A percentile compares a stretch with the other conserved stretches of the same genome.
Evolutionary conservation across 2,329 filamentous ascomycete species (phyloP).

Genomic region (Elsinoe fawcettii): DNA sequence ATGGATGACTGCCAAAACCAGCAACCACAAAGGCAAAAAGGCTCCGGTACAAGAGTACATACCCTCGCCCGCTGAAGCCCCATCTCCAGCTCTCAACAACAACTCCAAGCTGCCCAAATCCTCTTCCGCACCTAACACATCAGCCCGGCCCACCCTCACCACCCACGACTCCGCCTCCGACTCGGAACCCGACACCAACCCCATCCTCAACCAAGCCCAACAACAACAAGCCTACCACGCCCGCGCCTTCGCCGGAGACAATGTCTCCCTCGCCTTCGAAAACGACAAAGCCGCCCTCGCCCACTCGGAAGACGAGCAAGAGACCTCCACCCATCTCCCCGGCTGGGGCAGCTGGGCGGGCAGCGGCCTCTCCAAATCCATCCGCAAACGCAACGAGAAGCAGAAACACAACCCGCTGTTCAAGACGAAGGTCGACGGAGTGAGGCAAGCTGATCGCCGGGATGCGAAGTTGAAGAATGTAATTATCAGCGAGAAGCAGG

Average conservation of each 20-base stretch:
- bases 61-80: constrained; percentile 14
- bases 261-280: constrained; percentile 73
- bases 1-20: constrained; percentile 23
- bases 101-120: constrained; percentile 3
- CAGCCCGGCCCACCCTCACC: constrained; percentile 37
- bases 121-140: constrained; percentile 15
- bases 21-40: constrained; percentile 19
- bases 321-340: constrained; percentile 75
- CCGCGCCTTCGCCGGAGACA: constrained; percentile 77
- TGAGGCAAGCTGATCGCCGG: constrained; percentile 68
- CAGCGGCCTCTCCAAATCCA: constrained; percentile 65
- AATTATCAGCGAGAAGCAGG: constrained; percentile 84
- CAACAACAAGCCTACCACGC: constrained; percentile 64
- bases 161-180: constrained; percentile 29
- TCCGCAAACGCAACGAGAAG: constrained; percentile 54
- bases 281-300: constrained; percentile 67
- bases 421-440: constrained; percentile 58
- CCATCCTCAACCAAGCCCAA: constrained; percentile 24
- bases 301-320: constrained; percentile 72
- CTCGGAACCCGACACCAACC: constrained; percentile 20
- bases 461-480: constrained; percentile 76
- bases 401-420: constrained; percentile 45
- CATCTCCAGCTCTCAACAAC: constrained; percentile 14
- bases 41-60: constrained; percentile 17
- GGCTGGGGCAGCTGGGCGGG: constrained; percentile 94